Conservation (phyloP, 2,329 filamentous ascomycete species). For the Polychaeton citri region DNA sequence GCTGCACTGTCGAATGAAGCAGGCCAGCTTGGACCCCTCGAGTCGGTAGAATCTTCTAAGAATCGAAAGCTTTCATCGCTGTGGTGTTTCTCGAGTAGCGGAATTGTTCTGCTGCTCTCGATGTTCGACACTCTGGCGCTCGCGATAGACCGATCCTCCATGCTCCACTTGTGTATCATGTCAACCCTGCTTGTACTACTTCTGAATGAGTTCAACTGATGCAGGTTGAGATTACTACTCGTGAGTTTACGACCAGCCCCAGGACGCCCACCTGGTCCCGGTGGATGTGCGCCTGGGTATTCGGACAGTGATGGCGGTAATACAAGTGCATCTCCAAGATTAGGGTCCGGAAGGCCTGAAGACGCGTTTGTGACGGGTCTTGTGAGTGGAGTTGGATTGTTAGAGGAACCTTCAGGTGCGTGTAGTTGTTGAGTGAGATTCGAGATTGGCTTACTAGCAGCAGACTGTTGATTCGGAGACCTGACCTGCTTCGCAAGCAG, state of each 20-base stretch:
- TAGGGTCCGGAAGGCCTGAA: slow-evolving; percentile 3
- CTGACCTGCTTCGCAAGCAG: slow-evolving; percentile 1
- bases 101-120: slow-evolving; percentile 15
- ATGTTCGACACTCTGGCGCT: neutral
- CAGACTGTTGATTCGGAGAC: slow-evolving; percentile 8
- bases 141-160: neutral
- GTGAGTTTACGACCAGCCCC: slow-evolving; percentile 8
- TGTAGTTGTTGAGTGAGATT: slow-evolving; percentile 12
- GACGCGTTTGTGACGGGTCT: slow-evolving; percentile 28
- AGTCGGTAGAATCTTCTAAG: slow-evolving; percentile 50
- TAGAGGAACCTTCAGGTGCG: slow-evolving; percentile 33
- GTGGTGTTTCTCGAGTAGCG: slow-evolving; percentile 37
- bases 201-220: slow-evolving; percentile 8
- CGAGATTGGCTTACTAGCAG: slow-evolving; percentile 9
- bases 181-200: slow-evolving; percentile 7
- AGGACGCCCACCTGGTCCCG: neutral
- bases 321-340: slow-evolving; percentile 11
- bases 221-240: slow-evolving; percentile 10
- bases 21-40: slow-evolving; percentile 39
- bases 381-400: slow-evolving; percentile 40
- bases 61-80: slow-evolving; percentile 50
- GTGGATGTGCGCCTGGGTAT: slow-evolving; percentile 1
- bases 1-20: slow-evolving; percentile 31
- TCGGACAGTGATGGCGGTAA: slow-evolving; percentile 14
- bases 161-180: slow-evolving; percentile 15